Conservation (phyloP, 2,329 filamentous ascomycete species). For the Venturiaceae sp. region DNA sequence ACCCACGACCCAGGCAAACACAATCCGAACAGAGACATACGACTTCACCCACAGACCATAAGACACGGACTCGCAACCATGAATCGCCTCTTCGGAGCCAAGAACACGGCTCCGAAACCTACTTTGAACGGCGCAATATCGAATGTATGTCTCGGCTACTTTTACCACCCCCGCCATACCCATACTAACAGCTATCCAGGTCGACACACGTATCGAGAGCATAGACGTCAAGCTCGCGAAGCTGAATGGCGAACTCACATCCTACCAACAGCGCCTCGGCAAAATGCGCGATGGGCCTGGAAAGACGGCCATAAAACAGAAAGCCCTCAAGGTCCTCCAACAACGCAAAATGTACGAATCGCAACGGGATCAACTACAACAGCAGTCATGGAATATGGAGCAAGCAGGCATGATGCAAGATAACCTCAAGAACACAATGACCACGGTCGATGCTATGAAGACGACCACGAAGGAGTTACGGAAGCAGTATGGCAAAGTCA, state of each 20-base stretch:
- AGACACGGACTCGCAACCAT: slow-evolving; percentile 37
- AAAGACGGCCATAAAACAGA: slow-evolving; percentile 85
- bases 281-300: slow-evolving; percentile 95
- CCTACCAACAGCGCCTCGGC: slow-evolving; percentile 76
- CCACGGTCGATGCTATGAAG: slow-evolving; percentile 95
- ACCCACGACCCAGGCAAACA: background rate
- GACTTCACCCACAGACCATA: background rate
- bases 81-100: slow-evolving; percentile 93
- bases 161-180: slow-evolving; percentile 7
- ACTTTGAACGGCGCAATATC: slow-evolving; percentile 73
- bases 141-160: slow-evolving; percentile 48
- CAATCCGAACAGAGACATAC: too few species aligned
- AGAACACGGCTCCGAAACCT: slow-evolving; percentile 79
- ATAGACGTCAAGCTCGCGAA: slow-evolving; percentile 93
- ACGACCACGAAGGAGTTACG: slow-evolving; percentile 87
- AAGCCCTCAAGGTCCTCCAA: slow-evolving; percentile 88
- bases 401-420: slow-evolving; percentile 98
- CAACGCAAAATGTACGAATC: slow-evolving; percentile 89
- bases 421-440: slow-evolving; percentile 97
- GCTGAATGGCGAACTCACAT: slow-evolving; percentile 79
- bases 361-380: slow-evolving; percentile 86
- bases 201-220: slow-evolving; percentile 71
- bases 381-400: slow-evolving; percentile 98
- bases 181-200: slow-evolving; percentile 31
- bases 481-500: slow-evolving; percentile 93